Percentiles rank a stretch among this genome's conserved stretches.
Conservation (phyloP, 78 protist genomes). For the Guillardia theta region DNA sequence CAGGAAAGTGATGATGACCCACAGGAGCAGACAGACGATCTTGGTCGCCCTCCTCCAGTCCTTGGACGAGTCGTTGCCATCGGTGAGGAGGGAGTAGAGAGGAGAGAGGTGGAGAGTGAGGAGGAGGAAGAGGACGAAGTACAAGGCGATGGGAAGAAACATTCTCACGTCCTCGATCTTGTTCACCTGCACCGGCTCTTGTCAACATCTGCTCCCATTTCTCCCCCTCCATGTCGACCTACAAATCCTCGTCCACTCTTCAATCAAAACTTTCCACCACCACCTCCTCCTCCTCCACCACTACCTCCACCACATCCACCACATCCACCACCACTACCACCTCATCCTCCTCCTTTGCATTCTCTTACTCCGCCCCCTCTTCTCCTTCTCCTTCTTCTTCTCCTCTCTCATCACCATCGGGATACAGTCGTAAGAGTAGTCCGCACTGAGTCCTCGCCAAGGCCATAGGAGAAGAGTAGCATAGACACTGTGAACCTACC, state of each 20-base stretch:
- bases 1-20: neutral
- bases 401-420: too few relatives aligned
- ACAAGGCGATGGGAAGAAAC: neutral
- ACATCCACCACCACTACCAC: neutral
- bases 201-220: too few relatives aligned
- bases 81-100: neutral
- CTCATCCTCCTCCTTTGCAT: too few relatives aligned
- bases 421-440: neutral
- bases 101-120: neutral
- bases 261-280: neutral
- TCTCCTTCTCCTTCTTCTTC: too few relatives aligned
- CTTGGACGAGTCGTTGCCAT: neutral
- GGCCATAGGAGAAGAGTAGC: neutral
- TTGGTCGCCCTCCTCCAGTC: too few relatives aligned
- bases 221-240: too few relatives aligned
- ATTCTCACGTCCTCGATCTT: too few relatives aligned
- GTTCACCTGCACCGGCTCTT: too few relatives aligned
- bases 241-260: too few relatives aligned
- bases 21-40: neutral
- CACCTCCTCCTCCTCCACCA: neutral
- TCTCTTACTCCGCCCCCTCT: too few relatives aligned
- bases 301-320: neutral
- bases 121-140: neutral
- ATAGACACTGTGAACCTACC: neutral
- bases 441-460: neutral